Percentiles rank a stretch among this genome's conserved stretches.
These are phyloP conservation scores for Teunomyces atbi DNA, from an alignment of 805 yeast species.

Conservation along the genomic window DNA sequence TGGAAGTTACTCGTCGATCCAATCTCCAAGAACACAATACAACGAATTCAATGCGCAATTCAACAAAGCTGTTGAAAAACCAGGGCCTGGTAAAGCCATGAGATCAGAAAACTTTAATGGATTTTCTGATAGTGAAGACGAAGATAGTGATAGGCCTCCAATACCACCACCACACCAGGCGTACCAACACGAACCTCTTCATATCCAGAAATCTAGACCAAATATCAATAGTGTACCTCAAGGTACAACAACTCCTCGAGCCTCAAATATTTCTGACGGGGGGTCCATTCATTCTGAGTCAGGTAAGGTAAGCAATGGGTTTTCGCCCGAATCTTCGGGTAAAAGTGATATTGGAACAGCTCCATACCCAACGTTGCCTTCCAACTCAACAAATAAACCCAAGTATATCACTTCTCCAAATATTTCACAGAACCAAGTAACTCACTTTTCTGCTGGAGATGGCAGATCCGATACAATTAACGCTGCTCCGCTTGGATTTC, in stretches of 20 bases:
- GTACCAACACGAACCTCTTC: background rate
- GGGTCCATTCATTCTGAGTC: constrained; percentile 27
- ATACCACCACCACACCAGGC: constrained; percentile 18
- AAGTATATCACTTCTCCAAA: constrained; percentile 33
- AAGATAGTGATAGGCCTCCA: constrained; percentile 18
- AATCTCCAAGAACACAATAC: constrained; percentile 44
- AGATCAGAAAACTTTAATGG: constrained; percentile 9
- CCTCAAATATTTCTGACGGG: constrained; percentile 11
- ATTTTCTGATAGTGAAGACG: constrained; percentile 16
- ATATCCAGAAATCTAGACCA: constrained; percentile 1
- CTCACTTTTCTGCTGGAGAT: constrained; percentile 8
- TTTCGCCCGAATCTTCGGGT: constrained; percentile 12
- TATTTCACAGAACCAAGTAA: constrained; percentile 24
- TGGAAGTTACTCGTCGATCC: constrained; percentile 37
- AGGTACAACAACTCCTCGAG: constrained; percentile 17
- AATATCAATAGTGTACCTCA: constrained; percentile 15
- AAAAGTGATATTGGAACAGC: background rate
- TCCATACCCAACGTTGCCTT: constrained; percentile 12
- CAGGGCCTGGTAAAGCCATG: constrained; percentile 1
- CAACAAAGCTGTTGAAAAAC: constrained; percentile 20
- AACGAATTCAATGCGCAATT: constrained; percentile 41
- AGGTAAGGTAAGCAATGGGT: constrained; percentile 20
- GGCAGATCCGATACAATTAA: constrained; percentile 1
- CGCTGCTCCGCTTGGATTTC: background rate
- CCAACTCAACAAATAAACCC: constrained; percentile 20